Evolutionary conservation across 148 eudicot genomes (phyloP).

Genomic region (Rhododendron ferrugineum): DNA sequence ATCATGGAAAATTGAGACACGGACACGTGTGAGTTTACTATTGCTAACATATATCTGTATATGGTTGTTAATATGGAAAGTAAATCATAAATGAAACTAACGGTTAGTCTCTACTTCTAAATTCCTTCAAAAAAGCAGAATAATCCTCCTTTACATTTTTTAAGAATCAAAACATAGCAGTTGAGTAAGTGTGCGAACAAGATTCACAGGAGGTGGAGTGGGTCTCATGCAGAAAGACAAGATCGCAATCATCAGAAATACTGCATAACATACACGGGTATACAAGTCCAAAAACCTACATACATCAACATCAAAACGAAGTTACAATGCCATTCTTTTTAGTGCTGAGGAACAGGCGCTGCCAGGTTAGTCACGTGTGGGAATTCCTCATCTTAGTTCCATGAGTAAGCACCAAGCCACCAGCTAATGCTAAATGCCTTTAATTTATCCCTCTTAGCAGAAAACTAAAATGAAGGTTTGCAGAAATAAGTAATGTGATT

Average conservation of each 20-base stretch:
- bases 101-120: neutral
- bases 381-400: neutral
- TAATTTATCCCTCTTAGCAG: neutral
- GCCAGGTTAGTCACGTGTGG: neutral
- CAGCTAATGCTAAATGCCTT: neutral
- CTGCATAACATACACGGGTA: neutral
- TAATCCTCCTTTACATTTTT: neutral
- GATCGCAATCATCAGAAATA: neutral
- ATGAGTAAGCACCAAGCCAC: neutral
- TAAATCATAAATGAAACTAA: neutral
- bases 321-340: neutral
- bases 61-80: neutral
- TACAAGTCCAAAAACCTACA: neutral
- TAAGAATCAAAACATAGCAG: neutral
- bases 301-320: neutral
- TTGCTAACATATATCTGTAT: neutral
- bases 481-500: neutral
- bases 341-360: neutral
- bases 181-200: neutral
- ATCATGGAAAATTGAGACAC: neutral
- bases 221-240: neutral
- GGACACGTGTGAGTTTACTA: neutral
- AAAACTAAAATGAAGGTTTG: slow-evolving; percentile 2
- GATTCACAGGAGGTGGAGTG: neutral
- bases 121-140: neutral